These are phyloP conservation scores for Oehlia diaphana DNA, from an alignment of 192 early-diverging fungal species.

Conservation along the genomic window DNA sequence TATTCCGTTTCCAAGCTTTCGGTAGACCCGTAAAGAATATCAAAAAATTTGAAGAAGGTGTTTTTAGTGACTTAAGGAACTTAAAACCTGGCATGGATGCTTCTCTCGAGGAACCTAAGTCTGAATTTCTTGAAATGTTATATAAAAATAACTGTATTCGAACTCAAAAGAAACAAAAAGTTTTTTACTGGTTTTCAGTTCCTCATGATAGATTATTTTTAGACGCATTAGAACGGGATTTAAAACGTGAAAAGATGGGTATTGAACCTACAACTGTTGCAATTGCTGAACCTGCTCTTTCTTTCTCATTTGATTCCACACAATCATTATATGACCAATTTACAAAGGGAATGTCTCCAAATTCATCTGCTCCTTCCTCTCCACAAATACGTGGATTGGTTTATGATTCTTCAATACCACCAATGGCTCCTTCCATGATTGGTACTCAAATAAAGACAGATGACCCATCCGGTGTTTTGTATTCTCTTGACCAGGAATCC, in stretches of 20 bases:
- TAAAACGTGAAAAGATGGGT: conserved; percentile 89
- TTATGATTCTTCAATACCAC: conserved; percentile 22
- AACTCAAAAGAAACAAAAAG: conserved; percentile 99
- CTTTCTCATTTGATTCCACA: conserved; percentile 60
- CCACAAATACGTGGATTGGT: conserved; percentile 28
- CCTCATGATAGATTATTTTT: conserved; percentile 92
- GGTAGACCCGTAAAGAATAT: conserved; percentile 81
- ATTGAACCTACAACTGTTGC: conserved; percentile 82
- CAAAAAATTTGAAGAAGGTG: conserved; percentile 99
- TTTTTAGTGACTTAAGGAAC: conserved; percentile 94
- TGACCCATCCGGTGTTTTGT: conserved; percentile 11
- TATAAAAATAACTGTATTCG: conserved; percentile 96
- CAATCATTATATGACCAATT: conserved; percentile 57
- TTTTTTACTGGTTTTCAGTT: conserved; percentile 98
- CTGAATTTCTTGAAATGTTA: conserved; percentile 90
- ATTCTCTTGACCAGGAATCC: conserved; percentile 26
- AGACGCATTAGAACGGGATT: conserved; percentile 94
- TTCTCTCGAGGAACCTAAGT: conserved; percentile 88
- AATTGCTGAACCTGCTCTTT: conserved; percentile 65
- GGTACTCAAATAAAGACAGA: conserved; percentile 21
- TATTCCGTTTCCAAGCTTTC: conserved; percentile 90
- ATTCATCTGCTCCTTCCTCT: conserved; percentile 33
- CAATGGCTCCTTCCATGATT: conserved; percentile 26
- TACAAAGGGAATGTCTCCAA: conserved; percentile 40
- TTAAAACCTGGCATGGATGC: conserved; percentile 95